These are phyloP conservation scores for Allantophomopsis cytisporea DNA, from an alignment of 2,329 filamentous ascomycete species.

Conservation along the genomic window DNA sequence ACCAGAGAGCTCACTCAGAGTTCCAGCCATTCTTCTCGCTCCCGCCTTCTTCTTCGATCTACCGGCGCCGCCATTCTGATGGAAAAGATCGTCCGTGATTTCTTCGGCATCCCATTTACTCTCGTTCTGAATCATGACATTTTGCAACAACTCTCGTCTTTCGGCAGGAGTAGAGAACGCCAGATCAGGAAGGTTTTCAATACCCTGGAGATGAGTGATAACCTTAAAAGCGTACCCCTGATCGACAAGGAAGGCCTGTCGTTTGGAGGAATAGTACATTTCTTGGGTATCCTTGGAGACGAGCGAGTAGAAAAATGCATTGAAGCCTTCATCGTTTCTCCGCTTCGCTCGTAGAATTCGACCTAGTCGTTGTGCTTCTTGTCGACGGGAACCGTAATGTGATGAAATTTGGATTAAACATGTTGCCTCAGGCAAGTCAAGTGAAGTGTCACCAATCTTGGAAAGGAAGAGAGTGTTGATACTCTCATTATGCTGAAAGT, in stretches of 20 bases:
- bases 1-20: constrained; percentile 72
- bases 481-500: constrained; percentile 84
- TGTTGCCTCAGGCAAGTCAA: constrained; percentile 91
- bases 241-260: constrained; percentile 93
- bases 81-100: constrained; percentile 54
- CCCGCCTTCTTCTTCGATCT: constrained; percentile 41
- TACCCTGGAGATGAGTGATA: constrained; percentile 87
- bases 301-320: constrained; percentile 96
- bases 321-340: constrained; percentile 95
- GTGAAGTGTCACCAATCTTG: constrained; percentile 96
- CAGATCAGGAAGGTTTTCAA: constrained; percentile 70
- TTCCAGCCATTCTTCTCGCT: constrained; percentile 70
- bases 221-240: constrained; percentile 99
- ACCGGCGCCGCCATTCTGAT: constrained; percentile 24
- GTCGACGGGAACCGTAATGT: constrained; percentile 90
- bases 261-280: constrained; percentile 95
- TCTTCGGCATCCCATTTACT: constrained; percentile 58
- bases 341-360: constrained; percentile 91
- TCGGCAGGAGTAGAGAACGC: constrained; percentile 70
- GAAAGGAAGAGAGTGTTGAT: constrained; percentile 92
- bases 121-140: constrained; percentile 81
- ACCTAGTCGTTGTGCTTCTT: constrained; percentile 87
- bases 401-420: constrained; percentile 96
- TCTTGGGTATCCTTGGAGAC: constrained; percentile 96
- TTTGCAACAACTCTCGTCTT: constrained; percentile 73